These are phyloP conservation scores for Cairneyella variabilis DNA, from an alignment of 495 filamentous ascomycete species.

Conservation along the genomic window DNA sequence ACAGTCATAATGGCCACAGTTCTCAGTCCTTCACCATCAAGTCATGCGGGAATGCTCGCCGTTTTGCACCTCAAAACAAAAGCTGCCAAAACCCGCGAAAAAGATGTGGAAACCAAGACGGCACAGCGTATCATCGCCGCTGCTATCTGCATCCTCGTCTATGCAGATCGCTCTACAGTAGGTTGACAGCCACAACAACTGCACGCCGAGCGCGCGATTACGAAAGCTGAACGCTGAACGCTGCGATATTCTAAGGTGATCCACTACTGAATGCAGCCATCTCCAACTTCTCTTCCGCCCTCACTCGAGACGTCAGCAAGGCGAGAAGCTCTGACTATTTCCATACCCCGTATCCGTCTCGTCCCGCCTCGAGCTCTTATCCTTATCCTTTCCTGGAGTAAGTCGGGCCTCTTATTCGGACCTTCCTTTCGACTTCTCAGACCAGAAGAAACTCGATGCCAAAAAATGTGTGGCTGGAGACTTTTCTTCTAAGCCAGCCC, in stretches of 20 bases:
- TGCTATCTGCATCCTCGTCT: not conserved
- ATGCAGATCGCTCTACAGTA: not conserved
- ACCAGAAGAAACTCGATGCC: not conserved
- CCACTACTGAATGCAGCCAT: not conserved
- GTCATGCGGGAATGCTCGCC: constrained; percentile 20
- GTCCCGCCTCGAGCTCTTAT: not conserved
- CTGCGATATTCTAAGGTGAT: not conserved
- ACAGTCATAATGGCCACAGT: not conserved
- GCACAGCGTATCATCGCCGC: constrained; percentile 2
- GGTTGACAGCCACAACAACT: not conserved
- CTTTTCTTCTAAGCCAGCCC: not conserved
- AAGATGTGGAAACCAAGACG: too few species aligned
- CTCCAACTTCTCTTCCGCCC: not conserved
- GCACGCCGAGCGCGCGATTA: too few species aligned
- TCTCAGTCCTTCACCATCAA: not conserved
- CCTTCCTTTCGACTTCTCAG: not conserved
- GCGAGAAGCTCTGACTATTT: not conserved
- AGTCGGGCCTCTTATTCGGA: not conserved
- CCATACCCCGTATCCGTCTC: constrained; percentile 9
- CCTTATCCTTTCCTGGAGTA: constrained; percentile 4
- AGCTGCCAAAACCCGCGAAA: too few species aligned
- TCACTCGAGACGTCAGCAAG: not conserved
- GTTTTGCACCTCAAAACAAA: constrained; percentile 15
- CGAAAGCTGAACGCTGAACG: too few species aligned
- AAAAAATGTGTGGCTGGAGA: not conserved